Conservation (phyloP, 371 early-diverging fungal species). For the Mucor ambiguus region DNA sequence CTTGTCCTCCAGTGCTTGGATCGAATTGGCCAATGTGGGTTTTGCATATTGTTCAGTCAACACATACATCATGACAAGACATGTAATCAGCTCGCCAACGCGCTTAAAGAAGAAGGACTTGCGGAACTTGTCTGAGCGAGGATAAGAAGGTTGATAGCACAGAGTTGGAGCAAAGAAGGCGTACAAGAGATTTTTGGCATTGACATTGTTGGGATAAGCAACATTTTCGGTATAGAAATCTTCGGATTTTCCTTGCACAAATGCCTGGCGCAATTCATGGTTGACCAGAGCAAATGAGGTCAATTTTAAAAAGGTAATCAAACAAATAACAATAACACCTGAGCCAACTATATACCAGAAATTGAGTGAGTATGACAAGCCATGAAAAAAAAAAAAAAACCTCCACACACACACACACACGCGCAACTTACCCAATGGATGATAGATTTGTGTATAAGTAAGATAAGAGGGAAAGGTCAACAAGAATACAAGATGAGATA, state of each 20-base stretch:
- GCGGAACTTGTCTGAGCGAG: constrained; percentile 71
- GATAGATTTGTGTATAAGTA: constrained; percentile 70
- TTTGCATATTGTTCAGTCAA: constrained; percentile 82
- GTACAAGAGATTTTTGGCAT: constrained; percentile 67
- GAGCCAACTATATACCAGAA: constrained; percentile 55
- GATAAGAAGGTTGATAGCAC: constrained; percentile 89
- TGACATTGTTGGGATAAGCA: constrained; percentile 80
- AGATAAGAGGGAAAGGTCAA: constrained; percentile 67
- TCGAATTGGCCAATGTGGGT: constrained; percentile 84
- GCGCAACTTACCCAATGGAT: constrained; percentile 61
- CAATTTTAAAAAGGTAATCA: constrained; percentile 77
- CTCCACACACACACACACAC: no score
- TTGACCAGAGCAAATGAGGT: constrained; percentile 80
- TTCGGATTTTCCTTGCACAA: constrained; percentile 31
- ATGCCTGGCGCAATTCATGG: constrained; percentile 61
- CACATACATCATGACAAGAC: constrained; percentile 78
- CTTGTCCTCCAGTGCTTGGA: constrained; percentile 71
- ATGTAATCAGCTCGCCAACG: constrained; percentile 65
- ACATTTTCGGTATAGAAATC: constrained; percentile 53
- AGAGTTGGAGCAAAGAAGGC: constrained; percentile 87
- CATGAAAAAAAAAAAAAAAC: no score
- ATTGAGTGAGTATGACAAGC: background rate
- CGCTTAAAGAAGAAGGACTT: constrained; percentile 81
- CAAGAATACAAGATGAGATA: constrained; percentile 58
- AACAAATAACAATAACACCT: constrained; percentile 59